Conservation (phyloP, 1,139 yeast species). For the Pichia sp. region DNA sequence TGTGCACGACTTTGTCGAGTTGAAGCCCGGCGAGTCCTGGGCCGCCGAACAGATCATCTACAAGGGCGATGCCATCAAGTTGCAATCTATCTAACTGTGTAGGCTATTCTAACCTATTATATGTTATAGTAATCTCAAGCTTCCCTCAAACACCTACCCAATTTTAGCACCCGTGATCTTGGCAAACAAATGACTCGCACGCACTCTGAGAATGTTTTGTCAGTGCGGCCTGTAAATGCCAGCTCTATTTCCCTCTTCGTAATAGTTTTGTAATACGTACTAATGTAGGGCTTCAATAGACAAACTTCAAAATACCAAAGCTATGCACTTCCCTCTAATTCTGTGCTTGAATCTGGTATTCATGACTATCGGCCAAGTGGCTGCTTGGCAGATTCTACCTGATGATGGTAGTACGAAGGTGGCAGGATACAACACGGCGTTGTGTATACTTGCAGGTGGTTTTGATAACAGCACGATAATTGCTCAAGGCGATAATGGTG, state of each 20-base stretch:
- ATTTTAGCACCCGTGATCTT: neutral
- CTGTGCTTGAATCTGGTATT: neutral
- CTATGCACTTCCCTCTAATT: neutral
- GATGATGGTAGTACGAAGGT: neutral
- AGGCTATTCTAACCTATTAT: too few species aligned
- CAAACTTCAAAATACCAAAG: neutral
- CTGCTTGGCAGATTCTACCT: neutral
- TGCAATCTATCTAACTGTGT: constrained; percentile 15
- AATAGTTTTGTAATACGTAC: neutral
- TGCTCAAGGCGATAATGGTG: neutral
- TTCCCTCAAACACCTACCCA: neutral
- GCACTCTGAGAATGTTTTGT: neutral
- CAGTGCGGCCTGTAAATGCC: neutral
- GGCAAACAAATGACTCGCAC: neutral
- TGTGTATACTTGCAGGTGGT: neutral
- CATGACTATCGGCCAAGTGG: neutral
- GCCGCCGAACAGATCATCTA: constrained; percentile 53
- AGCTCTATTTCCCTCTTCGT: neutral
- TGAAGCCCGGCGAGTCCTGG: constrained; percentile 72
- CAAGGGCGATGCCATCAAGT: constrained; percentile 31
- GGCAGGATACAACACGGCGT: neutral
- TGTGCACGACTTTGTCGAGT: constrained; percentile 60
- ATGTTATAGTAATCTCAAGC: neutral
- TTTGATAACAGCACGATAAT: neutral
- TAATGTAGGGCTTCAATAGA: neutral